These are phyloP conservation scores for Claviceps africana DNA, from an alignment of 2,329 filamentous ascomycete species.

Conservation along the genomic window DNA sequence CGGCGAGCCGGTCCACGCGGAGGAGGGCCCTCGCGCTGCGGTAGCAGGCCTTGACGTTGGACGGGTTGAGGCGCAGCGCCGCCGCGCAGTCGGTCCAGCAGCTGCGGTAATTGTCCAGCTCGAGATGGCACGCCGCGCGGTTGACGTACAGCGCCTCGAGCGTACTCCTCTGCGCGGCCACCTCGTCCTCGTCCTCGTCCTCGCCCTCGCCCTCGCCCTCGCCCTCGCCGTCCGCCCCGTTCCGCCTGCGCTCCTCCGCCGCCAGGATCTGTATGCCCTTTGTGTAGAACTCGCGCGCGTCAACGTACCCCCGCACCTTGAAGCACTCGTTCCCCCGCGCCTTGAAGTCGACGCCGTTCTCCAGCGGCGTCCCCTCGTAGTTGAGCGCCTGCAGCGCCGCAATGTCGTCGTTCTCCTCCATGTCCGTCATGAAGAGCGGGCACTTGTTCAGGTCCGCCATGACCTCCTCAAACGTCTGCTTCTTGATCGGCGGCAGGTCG, in stretches of 20 bases:
- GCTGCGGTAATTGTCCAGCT: constrained; percentile 75
- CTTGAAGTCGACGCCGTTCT: constrained; percentile 74
- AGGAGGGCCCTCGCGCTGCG: constrained; percentile 68
- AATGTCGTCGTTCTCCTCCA: constrained; percentile 72
- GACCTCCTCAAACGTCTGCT: constrained; percentile 41
- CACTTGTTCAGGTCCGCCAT: constrained; percentile 43
- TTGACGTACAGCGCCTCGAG: constrained; percentile 74
- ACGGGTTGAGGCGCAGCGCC: constrained; percentile 62
- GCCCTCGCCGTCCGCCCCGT: constrained; percentile 8
- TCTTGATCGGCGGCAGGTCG: constrained; percentile 30
- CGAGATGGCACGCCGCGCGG: constrained; percentile 77
- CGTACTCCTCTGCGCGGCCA: constrained; percentile 44
- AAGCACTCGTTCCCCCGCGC: constrained; percentile 88
- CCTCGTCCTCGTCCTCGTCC: constrained; percentile 32
- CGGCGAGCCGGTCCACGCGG: constrained; percentile 60
- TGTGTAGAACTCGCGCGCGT: constrained; percentile 83
- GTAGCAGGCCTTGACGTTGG: constrained; percentile 84
- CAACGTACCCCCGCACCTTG: constrained; percentile 54
- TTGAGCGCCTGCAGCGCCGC: constrained; percentile 81
- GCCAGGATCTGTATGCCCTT: constrained; percentile 68
- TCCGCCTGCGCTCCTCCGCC: constrained; percentile 44
- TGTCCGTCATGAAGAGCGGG: constrained; percentile 91
- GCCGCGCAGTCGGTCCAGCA: constrained; percentile 75
- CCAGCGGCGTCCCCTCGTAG: constrained; percentile 79
- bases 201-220: constrained; percentile 20